Percentiles rank a stretch among this genome's conserved stretches.
Conservation (phyloP, 140 eudicot species). For the Stevia rebaudiana region DNA sequence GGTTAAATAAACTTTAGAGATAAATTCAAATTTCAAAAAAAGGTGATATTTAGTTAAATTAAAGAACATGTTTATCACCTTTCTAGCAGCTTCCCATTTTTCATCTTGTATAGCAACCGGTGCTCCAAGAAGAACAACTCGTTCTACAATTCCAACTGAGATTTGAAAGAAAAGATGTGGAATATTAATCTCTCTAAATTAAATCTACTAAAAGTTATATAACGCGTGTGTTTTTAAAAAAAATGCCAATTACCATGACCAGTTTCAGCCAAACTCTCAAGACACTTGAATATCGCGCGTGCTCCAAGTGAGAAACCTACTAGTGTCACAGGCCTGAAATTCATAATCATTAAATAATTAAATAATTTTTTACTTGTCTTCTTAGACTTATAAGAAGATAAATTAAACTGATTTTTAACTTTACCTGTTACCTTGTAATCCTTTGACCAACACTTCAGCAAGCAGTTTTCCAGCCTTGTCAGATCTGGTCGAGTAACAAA, state of each 20-base stretch:
- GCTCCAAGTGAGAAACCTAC: constrained; percentile 95
- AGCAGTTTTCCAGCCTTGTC: constrained; percentile 91
- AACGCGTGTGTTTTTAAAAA: not conserved
- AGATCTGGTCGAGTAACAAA: constrained; percentile 42
- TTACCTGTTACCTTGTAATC: constrained; percentile 89
- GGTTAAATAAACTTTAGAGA: too few relatives aligned
- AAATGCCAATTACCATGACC: constrained; percentile 34
- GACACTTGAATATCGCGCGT: constrained; percentile 79
- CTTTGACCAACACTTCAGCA: constrained; percentile 81
- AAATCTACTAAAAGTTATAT: not conserved
- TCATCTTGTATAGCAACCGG: constrained; percentile 81
- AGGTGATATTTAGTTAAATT: too few relatives aligned
- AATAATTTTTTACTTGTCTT: not conserved
- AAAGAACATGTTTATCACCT: constrained; percentile 32
- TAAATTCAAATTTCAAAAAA: too few relatives aligned
- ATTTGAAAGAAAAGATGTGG: constrained; percentile 5
- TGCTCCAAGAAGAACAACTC: constrained; percentile 91
- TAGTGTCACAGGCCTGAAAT: constrained; percentile 85
- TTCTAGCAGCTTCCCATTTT: constrained; percentile 84
- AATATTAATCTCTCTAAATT: constrained; percentile 3
- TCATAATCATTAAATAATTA: not conserved
- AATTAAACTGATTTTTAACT: not conserved
- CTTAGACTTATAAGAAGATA: not conserved
- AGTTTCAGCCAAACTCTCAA: constrained; percentile 57
- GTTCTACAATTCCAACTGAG: constrained; percentile 77